Percentiles rank a stretch among this genome's conserved stretches.
phyloP scores from a whole-genome alignment of 106 monocot species.

The Dendrobium chrysotoxum region DNA sequence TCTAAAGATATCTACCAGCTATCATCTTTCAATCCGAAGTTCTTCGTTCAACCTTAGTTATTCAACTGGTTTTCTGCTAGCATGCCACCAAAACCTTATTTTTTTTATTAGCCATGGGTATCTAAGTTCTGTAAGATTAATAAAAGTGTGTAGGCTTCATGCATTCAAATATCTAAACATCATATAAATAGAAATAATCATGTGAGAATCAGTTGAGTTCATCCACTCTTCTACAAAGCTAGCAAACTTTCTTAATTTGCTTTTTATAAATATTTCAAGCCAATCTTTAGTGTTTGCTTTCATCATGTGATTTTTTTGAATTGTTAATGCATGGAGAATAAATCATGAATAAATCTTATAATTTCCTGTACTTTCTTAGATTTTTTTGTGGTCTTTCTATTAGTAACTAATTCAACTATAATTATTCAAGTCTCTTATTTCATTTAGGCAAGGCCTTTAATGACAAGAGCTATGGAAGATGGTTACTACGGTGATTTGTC shows the following conservation, averaged over 20 bases:
- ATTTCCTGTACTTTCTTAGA: background rate
- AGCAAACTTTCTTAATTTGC: background rate
- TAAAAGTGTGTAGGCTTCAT: background rate
- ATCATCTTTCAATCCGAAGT: background rate
- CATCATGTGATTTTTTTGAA: background rate
- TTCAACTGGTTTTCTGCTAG: background rate
- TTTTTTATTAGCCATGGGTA: no score
- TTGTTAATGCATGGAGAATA: background rate
- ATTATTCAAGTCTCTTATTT: background rate
- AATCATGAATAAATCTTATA: background rate
- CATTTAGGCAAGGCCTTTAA: conserved; percentile 27
- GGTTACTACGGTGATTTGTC: conserved; percentile 20
- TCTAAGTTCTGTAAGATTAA: no score
- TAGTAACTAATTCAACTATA: background rate
- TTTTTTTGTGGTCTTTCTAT: background rate
- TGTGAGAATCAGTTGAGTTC: background rate
- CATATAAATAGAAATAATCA: background rate
- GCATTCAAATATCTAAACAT: background rate
- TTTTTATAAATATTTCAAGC: background rate
- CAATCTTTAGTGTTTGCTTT: background rate
- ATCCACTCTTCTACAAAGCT: background rate
- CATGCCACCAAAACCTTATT: background rate
- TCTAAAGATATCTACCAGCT: background rate
- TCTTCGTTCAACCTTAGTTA: background rate
- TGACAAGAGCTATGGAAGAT: conserved; percentile 19